These are phyloP conservation scores for Sarocladium oryzae DNA, from an alignment of 2,329 filamentous ascomycete genomes.

Conservation along the genomic window DNA sequence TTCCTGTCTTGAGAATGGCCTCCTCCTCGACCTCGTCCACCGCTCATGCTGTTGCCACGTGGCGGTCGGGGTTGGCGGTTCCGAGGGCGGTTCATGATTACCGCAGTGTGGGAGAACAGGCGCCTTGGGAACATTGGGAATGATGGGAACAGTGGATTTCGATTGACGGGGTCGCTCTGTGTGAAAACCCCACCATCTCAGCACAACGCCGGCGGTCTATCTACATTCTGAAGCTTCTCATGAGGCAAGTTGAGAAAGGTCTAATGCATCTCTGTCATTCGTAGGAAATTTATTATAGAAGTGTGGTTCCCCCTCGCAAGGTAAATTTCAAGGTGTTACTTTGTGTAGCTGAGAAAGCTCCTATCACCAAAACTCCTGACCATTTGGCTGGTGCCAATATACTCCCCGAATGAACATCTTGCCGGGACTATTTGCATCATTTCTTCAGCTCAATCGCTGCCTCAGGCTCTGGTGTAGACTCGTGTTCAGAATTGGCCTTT, in stretches of 20 bases:
- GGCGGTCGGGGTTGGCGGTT: conserved; percentile 13
- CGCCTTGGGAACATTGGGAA: not conserved
- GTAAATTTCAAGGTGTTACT: too few species aligned
- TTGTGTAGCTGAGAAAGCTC: too few species aligned
- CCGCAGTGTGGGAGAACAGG: not conserved
- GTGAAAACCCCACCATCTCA: not conserved
- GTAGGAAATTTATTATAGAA: too few species aligned
- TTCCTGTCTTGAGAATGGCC: conserved; percentile 9
- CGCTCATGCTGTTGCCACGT: conserved; percentile 10
- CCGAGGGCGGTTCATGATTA: conserved; percentile 12
- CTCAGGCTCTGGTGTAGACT: not conserved
- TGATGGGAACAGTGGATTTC: not conserved
- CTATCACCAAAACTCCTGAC: too few species aligned
- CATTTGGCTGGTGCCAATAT: too few species aligned
- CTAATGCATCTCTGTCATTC: too few species aligned
- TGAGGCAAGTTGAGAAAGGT: too few species aligned
- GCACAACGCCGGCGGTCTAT: too few species aligned
- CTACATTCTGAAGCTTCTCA: too few species aligned
- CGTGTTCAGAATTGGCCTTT: not conserved
- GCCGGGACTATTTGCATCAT: not conserved
- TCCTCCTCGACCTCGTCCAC: conserved; percentile 14
- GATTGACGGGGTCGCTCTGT: not conserved
- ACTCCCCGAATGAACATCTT: not conserved
- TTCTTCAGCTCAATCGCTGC: not conserved
- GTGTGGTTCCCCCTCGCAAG: too few species aligned